A percentile compares a stretch with the other conserved stretches of the same genome.
phyloP scores from a whole-genome alignment of 1,284 basidiomycete genomes.

The Cutaneotrichosporon cyanovorans region DNA sequence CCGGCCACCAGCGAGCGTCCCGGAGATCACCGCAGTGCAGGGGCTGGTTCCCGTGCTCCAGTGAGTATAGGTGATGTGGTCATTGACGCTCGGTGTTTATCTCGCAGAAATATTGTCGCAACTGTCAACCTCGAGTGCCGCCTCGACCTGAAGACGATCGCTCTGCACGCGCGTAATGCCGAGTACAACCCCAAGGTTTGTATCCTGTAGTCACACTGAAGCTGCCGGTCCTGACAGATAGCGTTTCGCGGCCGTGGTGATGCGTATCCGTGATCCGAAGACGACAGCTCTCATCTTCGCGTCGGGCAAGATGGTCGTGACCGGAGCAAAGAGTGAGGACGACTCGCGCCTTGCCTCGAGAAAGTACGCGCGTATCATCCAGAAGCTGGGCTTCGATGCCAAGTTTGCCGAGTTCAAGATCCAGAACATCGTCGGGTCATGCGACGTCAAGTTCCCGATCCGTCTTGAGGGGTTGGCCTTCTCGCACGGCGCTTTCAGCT shows the following conservation, averaged over 20 bases:
- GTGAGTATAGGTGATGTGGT: slow-evolving; percentile 42
- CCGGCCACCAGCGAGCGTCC: slow-evolving; percentile 31
- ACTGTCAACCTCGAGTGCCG: slow-evolving; percentile 98
- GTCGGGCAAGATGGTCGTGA: slow-evolving; percentile 99
- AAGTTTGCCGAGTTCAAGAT: slow-evolving; percentile 99
- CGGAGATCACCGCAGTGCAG: slow-evolving; percentile 81
- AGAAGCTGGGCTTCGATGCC: slow-evolving; percentile 98
- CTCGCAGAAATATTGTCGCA: slow-evolving; percentile 82
- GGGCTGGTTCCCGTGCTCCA: slow-evolving; percentile 91
- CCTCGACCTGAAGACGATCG: slow-evolving; percentile 96
- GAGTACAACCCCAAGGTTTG: slow-evolving; percentile 98
- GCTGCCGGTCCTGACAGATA: slow-evolving; percentile 50
- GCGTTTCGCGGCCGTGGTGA: slow-evolving; percentile 99
- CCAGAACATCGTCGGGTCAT: slow-evolving; percentile 97
- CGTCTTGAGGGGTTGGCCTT: slow-evolving; percentile 96
- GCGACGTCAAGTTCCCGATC: slow-evolving; percentile 99
- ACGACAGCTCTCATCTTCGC: slow-evolving; percentile 99
- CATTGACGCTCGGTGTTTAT: not conserved
- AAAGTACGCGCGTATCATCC: slow-evolving; percentile 98
- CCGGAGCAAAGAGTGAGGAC: slow-evolving; percentile 98
- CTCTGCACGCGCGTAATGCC: slow-evolving; percentile 93
- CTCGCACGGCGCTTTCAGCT: slow-evolving; percentile 96
- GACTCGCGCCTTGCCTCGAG: slow-evolving; percentile 93
- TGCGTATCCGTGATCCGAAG: slow-evolving; percentile 99
- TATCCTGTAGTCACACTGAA: not conserved